Percentiles rank a stretch among this genome's conserved stretches.
phyloP scores from a whole-genome alignment of 2,329 filamentous ascomycete species.

The Gyromitra esculenta region DNA sequence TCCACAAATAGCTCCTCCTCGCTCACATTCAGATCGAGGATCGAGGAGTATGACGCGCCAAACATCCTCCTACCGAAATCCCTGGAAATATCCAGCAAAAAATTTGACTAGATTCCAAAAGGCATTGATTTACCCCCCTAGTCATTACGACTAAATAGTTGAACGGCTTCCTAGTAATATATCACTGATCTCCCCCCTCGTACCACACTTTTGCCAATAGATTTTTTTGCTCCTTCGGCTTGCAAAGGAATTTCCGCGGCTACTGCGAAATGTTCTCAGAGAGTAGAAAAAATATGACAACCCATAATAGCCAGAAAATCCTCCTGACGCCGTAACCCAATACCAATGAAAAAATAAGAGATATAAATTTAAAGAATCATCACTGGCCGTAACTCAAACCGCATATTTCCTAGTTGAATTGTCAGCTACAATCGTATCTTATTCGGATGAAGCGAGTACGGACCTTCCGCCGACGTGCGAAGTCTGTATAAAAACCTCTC shows the following conservation, averaged over 20 bases:
- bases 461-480: slow-evolving; percentile 55
- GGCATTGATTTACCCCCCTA: too few relatives aligned
- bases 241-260: neutral
- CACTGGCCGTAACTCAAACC: slow-evolving; percentile 19
- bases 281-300: neutral
- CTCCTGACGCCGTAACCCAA: slow-evolving; percentile 24
- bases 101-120: too few relatives aligned
- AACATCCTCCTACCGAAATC: too few relatives aligned
- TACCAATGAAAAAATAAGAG: neutral
- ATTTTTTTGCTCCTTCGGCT: neutral
- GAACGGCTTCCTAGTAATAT: neutral
- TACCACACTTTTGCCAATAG: neutral
- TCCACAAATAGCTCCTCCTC: too few relatives aligned
- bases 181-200: neutral
- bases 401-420: slow-evolving; percentile 31
- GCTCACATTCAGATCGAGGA: too few relatives aligned
- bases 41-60: too few relatives aligned
- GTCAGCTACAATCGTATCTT: slow-evolving; percentile 1
- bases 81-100: too few relatives aligned
- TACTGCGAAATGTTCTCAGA: neutral
- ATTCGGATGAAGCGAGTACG: neutral
- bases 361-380: neutral
- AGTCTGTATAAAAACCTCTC: slow-evolving; percentile 61
- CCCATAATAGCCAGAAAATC: slow-evolving; percentile 9
- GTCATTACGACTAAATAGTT: neutral